Percentiles rank a stretch among this genome's conserved stretches.
Evolutionary conservation across 2,329 filamentous ascomycete genomes (phyloP).

Genomic region (Venturia aucupariae): DNA sequence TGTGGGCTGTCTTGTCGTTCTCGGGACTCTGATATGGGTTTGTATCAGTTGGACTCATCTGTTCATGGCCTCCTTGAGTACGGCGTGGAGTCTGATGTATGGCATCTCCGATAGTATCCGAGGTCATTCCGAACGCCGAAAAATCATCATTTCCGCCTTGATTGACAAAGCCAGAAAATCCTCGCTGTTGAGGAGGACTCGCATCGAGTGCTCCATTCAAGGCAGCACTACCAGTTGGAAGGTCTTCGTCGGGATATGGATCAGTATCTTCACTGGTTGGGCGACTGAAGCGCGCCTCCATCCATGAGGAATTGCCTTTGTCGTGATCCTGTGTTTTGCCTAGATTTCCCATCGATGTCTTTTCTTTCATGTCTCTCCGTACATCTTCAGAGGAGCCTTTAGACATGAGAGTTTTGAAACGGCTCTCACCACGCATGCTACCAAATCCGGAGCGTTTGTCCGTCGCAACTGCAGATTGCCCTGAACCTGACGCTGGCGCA

Average conservation of each 20-base stretch:
- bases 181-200: slow-evolving; percentile 41
- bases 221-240: slow-evolving; percentile 58
- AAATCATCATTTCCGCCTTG: slow-evolving; percentile 47
- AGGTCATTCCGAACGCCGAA: slow-evolving; percentile 51
- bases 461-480: slow-evolving; percentile 44
- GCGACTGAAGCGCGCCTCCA: slow-evolving; percentile 36
- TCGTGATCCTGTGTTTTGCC: slow-evolving; percentile 37
- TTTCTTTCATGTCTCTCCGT: slow-evolving; percentile 41
- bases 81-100: slow-evolving; percentile 44
- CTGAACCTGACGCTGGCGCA: slow-evolving; percentile 48
- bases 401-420: slow-evolving; percentile 74
- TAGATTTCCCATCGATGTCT: slow-evolving; percentile 31
- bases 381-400: slow-evolving; percentile 63
- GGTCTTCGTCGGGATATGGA: slow-evolving; percentile 58
- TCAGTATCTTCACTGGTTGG: slow-evolving; percentile 58
- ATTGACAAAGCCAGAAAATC: slow-evolving; percentile 32
- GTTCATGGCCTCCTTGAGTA: slow-evolving; percentile 48
- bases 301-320: slow-evolving; percentile 43
- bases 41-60: slow-evolving; percentile 84
- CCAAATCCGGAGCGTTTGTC: slow-evolving; percentile 66
- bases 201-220: slow-evolving; percentile 68
- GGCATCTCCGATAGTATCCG: slow-evolving; percentile 48
- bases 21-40: slow-evolving; percentile 93
- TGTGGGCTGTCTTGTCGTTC: slow-evolving; percentile 47
- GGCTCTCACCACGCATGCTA: slow-evolving; percentile 64